Evolutionary conservation across 768 basidiomycete species (phyloP).

Genomic region (Phanerodontia chrysosporium): DNA sequence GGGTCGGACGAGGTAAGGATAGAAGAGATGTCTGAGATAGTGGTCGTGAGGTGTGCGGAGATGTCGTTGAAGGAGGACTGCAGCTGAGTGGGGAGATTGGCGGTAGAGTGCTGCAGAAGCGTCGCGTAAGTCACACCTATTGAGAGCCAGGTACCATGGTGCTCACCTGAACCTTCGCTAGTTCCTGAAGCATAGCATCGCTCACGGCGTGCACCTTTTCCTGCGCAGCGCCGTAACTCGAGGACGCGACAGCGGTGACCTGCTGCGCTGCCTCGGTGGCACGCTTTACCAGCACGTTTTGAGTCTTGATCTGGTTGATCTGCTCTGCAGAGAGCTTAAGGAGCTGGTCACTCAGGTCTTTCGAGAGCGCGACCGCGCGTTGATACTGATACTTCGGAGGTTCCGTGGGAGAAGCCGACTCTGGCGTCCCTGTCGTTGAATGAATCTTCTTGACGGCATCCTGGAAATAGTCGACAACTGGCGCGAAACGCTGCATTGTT

Average conservation of each 20-base stretch:
- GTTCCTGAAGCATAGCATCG: conserved; percentile 60
- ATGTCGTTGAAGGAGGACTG: conserved; percentile 58
- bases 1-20: conserved; percentile 56
- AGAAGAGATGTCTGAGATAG: conserved; percentile 48
- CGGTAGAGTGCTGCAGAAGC: conserved; percentile 45
- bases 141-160: background rate
- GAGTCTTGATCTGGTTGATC: conserved; percentile 62
- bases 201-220: conserved; percentile 55
- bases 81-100: conserved; percentile 46
- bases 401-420: conserved; percentile 42
- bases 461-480: conserved; percentile 70
- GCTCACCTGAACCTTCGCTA: conserved; percentile 52
- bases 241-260: conserved; percentile 56
- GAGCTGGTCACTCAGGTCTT: conserved; percentile 57
- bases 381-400: conserved; percentile 75
- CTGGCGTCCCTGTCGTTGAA: conserved; percentile 38
- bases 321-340: conserved; percentile 68
- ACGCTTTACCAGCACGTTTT: conserved; percentile 65
- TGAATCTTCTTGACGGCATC: conserved; percentile 41
- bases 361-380: conserved; percentile 64
- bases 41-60: conserved; percentile 49
- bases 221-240: conserved; percentile 52
- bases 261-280: conserved; percentile 64
- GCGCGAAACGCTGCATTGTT: conserved; percentile 54
- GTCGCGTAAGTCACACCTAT: conserved; percentile 1